These are phyloP conservation scores for Cladosporium sp. DNA, from an alignment of 2,329 filamentous ascomycete species.

Conservation along the genomic window DNA sequence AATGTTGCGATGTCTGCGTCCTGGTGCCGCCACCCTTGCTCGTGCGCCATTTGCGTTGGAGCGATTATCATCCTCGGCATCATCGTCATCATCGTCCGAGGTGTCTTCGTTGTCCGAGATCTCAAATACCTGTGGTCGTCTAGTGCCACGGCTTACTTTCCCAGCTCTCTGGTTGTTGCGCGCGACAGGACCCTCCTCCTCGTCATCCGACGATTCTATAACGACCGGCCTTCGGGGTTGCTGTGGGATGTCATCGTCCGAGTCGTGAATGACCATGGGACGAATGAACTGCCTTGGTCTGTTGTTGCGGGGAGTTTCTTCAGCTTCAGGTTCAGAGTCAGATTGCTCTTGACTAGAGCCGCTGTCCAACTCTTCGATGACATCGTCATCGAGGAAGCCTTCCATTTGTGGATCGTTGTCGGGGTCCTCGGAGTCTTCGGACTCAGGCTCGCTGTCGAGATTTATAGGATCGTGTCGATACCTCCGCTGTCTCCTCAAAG, in stretches of 20 bases:
- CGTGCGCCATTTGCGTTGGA: neutral
- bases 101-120: slow-evolving; percentile 20
- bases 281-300: neutral
- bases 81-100: slow-evolving; percentile 19
- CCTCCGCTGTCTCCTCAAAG: slow-evolving; percentile 20
- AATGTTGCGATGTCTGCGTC: neutral
- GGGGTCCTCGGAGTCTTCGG: slow-evolving; percentile 18
- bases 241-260: slow-evolving; percentile 9
- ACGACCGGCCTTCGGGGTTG: slow-evolving; percentile 17
- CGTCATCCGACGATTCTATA: slow-evolving; percentile 19
- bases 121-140: slow-evolving; percentile 15
- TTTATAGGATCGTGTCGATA: slow-evolving; percentile 1
- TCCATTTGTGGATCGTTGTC: slow-evolving; percentile 26
- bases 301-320: slow-evolving; percentile 2
- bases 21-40: neutral
- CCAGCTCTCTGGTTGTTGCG: slow-evolving; percentile 19
- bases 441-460: slow-evolving; percentile 14
- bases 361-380: slow-evolving; percentile 14
- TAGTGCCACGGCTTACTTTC: slow-evolving; percentile 14
- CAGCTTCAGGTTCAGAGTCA: slow-evolving; percentile 25
- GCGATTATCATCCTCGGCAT: slow-evolving; percentile 21
- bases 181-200: slow-evolving; percentile 23
- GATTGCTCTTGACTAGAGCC: slow-evolving; percentile 23
- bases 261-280: slow-evolving; percentile 12
- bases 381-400: slow-evolving; percentile 24